Percentiles rank a stretch among this genome's conserved stretches.
These are phyloP conservation scores for Ricinus communis DNA, from an alignment of 345 rosid genomes.

Conservation along the genomic window DNA sequence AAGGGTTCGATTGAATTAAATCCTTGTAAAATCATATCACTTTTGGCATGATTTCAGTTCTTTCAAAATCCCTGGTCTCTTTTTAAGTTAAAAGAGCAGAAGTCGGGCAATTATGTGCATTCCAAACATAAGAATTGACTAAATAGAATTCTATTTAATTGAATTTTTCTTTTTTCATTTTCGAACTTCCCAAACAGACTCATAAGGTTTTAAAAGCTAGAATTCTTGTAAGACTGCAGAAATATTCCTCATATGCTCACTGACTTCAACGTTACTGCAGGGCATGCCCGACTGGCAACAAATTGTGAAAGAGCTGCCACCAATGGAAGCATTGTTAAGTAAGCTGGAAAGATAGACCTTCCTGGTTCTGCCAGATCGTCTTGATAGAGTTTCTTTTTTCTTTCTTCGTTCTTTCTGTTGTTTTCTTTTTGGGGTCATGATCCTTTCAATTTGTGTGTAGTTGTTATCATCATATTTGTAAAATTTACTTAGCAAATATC, in stretches of 20 bases:
- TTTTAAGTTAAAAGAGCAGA: too few relatives aligned
- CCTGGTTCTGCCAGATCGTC: conserved; percentile 7
- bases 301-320: conserved; percentile 71
- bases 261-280: conserved; percentile 31
- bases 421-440: not conserved
- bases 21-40: too few relatives aligned
- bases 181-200: too few relatives aligned
- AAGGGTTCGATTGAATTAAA: not conserved
- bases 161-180: too few relatives aligned
- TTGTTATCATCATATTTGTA: too few relatives aligned
- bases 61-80: not conserved
- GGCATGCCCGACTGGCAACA: conserved; percentile 94
- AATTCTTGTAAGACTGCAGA: not conserved
- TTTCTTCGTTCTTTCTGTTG: too few relatives aligned
- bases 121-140: too few relatives aligned
- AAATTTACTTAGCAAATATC: not conserved
- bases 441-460: not conserved
- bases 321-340: conserved; percentile 79
- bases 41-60: too few relatives aligned
- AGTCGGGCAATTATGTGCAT: too few relatives aligned
- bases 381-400: not conserved
- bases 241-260: not conserved
- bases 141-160: too few relatives aligned
- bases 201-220: not conserved
- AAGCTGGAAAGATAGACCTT: conserved; percentile 70